These are phyloP conservation scores for Babesia ovis DNA, from an alignment of 169 alveolate species.

Conservation along the genomic window DNA sequence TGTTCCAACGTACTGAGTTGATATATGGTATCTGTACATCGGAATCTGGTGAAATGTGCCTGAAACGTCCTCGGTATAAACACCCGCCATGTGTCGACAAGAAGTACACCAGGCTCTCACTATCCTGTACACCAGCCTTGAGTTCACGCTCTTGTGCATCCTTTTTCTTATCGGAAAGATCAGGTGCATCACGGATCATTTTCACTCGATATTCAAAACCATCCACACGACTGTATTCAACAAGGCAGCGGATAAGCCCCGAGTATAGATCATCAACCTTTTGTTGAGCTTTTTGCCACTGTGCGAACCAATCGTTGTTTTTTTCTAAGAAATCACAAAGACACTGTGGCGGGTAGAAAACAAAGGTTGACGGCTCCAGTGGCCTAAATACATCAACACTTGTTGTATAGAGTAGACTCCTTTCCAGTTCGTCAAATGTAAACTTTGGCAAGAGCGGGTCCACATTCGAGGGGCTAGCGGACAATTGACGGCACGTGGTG, in stretches of 20 bases:
- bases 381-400: constrained; percentile 43
- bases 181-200: constrained; percentile 23
- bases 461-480: constrained; percentile 21
- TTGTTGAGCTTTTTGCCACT: not conserved
- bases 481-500: constrained; percentile 40
- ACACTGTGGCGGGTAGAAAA: constrained; percentile 33
- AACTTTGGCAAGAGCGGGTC: constrained; percentile 52
- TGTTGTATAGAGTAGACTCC: constrained; percentile 17
- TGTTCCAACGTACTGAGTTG: constrained; percentile 56
- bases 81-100: constrained; percentile 58
- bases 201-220: constrained; percentile 39
- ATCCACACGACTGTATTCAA: constrained; percentile 1
- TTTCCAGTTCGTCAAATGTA: constrained; percentile 42
- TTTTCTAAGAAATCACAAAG: constrained; percentile 12
- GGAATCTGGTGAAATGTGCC: constrained; percentile 30
- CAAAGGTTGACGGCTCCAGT: constrained; percentile 40
- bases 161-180: constrained; percentile 52
- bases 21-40: constrained; percentile 37
- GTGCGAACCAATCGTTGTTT: not conserved
- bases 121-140: constrained; percentile 39
- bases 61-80: constrained; percentile 49
- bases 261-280: constrained; percentile 14
- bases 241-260: constrained; percentile 28
- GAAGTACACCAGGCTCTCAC: constrained; percentile 43
- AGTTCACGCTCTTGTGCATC: constrained; percentile 48